These are phyloP conservation scores for Calvatia gigantea DNA, from an alignment of 768 basidiomycete species.

Conservation along the genomic window DNA sequence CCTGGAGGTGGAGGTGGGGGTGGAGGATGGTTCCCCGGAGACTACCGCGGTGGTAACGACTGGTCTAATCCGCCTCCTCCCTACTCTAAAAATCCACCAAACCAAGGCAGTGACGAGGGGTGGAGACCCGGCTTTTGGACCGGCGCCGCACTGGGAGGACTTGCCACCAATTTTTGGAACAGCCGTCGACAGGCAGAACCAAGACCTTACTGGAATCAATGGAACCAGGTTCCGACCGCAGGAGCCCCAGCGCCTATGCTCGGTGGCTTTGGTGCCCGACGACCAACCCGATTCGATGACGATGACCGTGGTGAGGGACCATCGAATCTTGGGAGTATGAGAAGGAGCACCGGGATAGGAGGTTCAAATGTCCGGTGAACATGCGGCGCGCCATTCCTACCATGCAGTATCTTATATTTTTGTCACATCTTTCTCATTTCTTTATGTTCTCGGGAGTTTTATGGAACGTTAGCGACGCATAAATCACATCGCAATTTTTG, in stretches of 20 bases:
- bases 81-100: constrained; percentile 42
- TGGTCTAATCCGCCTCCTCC: constrained; percentile 47
- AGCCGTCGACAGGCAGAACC: constrained; percentile 22
- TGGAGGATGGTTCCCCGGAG: constrained; percentile 52
- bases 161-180: constrained; percentile 59
- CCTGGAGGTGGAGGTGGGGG: constrained; percentile 36
- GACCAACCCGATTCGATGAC: constrained; percentile 25
- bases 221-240: constrained; percentile 16
- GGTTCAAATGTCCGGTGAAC: constrained; percentile 67
- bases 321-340: constrained; percentile 66
- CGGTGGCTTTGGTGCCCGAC: constrained; percentile 16
- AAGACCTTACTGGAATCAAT: constrained; percentile 22
- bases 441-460: background rate
- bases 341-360: constrained; percentile 78
- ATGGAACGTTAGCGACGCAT: background rate
- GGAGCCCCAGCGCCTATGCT: constrained; percentile 16
- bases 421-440: background rate
- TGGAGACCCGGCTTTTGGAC: constrained; percentile 85
- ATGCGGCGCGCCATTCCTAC: background rate
- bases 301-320: constrained; percentile 67
- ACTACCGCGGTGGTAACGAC: constrained; percentile 31
- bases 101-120: constrained; percentile 22
- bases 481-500: no score
- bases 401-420: background rate
- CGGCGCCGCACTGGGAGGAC: constrained; percentile 70